Conservation (phyloP, 2,329 filamentous ascomycete genomes). For the Fusarium algeriense region DNA sequence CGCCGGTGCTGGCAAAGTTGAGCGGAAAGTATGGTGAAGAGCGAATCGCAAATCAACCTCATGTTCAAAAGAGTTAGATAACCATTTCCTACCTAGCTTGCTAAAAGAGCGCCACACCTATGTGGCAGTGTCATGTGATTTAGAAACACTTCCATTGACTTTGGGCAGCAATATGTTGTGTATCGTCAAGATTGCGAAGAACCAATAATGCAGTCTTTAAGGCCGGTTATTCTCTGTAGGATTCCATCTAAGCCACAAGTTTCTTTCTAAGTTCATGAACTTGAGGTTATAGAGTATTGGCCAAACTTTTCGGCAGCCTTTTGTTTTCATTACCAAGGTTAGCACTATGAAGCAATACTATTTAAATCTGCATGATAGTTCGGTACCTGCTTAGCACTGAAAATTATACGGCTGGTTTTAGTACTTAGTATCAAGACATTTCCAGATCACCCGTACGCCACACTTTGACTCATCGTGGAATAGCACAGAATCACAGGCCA, state of each 20-base stretch:
- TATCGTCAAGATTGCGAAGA: too few species aligned
- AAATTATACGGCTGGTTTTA: too few species aligned
- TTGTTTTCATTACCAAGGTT: too few species aligned
- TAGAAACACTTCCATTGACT: constrained; percentile 1
- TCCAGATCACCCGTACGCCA: constrained; percentile 14
- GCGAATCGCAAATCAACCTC: constrained; percentile 6
- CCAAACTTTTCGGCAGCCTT: too few species aligned
- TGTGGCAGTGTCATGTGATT: constrained; percentile 15
- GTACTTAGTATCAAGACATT: too few species aligned
- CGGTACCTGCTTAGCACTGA: too few species aligned
- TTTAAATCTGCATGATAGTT: too few species aligned
- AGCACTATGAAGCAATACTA: too few species aligned
- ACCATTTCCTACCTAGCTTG: neutral
- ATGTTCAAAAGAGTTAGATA: neutral
- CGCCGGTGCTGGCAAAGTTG: neutral
- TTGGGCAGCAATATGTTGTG: neutral
- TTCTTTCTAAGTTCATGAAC: too few species aligned
- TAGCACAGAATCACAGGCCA: constrained; percentile 29
- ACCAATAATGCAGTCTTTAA: neutral
- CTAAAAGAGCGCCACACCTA: constrained; percentile 14
- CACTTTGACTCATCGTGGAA: constrained; percentile 30
- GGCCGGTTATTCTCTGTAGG: neutral
- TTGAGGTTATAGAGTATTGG: too few species aligned
- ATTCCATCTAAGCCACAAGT: too few species aligned
- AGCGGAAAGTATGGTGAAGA: constrained; percentile 1